Percentiles rank a stretch among this genome's conserved stretches.
phyloP scores from a whole-genome alignment of 2,329 filamentous ascomycete species.

The Tympanopsis confertula region DNA sequence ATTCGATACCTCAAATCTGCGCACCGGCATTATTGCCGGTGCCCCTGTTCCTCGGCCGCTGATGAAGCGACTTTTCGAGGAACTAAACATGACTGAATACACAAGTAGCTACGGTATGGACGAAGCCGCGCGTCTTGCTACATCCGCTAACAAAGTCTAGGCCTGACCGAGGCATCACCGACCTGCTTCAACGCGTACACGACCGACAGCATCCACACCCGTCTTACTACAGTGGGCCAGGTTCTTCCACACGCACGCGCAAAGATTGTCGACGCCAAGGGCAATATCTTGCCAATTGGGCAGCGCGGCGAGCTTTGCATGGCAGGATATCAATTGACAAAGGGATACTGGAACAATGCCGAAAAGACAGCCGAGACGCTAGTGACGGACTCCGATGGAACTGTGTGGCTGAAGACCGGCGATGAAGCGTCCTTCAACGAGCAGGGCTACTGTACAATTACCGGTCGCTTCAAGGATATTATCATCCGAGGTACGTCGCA shows the following conservation, averaged over 20 bases:
- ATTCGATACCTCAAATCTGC: slow-evolving; percentile 38
- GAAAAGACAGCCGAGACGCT: slow-evolving; percentile 59
- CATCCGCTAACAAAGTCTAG: slow-evolving; percentile 19
- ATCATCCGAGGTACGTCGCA: slow-evolving; percentile 51
- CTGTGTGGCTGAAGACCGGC: slow-evolving; percentile 55
- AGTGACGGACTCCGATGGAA: slow-evolving; percentile 36
- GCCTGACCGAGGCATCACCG: slow-evolving; percentile 67
- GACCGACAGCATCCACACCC: slow-evolving; percentile 53
- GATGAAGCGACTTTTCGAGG: slow-evolving; percentile 60
- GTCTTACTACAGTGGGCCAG: slow-evolving; percentile 63
- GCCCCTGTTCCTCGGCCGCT: slow-evolving; percentile 65
- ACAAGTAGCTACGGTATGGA: slow-evolving; percentile 44
- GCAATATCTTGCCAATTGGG: slow-evolving; percentile 56
- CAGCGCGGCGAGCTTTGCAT: slow-evolving; percentile 65
- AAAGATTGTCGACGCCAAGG: slow-evolving; percentile 64
- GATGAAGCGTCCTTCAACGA: slow-evolving; percentile 61
- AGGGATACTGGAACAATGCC: slow-evolving; percentile 57
- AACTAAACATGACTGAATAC: slow-evolving; percentile 67
- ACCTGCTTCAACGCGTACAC: slow-evolving; percentile 74
- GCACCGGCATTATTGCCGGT: slow-evolving; percentile 71
- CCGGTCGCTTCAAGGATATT: slow-evolving; percentile 68
- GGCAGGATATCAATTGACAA: slow-evolving; percentile 64
- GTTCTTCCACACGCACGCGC: slow-evolving; percentile 65
- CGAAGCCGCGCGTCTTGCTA: background rate
- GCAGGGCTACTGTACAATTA: slow-evolving; percentile 61